Evolutionary conservation across 225 moss, liverwort and hornwort species (phyloP), one percentile per base, ranked within the genome.

Genomic region (Polytrichum commune): DNA sequence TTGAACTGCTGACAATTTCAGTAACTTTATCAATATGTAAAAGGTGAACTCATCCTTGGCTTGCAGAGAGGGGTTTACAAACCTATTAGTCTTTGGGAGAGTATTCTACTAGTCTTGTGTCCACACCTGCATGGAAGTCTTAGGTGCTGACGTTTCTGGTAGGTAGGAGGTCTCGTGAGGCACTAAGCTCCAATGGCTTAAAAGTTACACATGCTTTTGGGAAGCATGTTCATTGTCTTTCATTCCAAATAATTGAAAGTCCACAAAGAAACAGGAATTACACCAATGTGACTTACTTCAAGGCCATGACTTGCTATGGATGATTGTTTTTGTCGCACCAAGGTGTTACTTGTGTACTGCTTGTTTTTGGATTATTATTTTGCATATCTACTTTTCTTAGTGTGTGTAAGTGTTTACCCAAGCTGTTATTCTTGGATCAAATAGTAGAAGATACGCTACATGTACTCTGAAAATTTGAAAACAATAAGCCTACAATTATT

Each of bases 221-320:
- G 69, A 69, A 77, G 72, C 80, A 75, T 67, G 77, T 28, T 8
- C 22, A 53, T 54, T 73, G 63, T 62, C 68, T 28, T 55, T 29
- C 67, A 64, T 55, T 68, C 35, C 64, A 4, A 83, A 79, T 83
- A 83, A 83, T 74, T 73, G 20, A 67, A 66, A 38, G 38, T 38
- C 38, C 38, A 38, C 38, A 38, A 38, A 38, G 38, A 38, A 10
- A 38, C 13, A 38, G 13, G 10, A 38, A 38, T 38, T 1, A 38
- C 13, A 10, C 10, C 38, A 38, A 38, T 38, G 38, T 10, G 38
- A 38, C 38, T 38, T 38, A n/a, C n/a, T n/a, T n/a, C 10, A 38
- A 38, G 38, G 38, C 38, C 38, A 38, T 38, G 10, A 3, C 38
- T 38, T 38, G 38, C 38, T 38, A 13, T 38, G 38, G 38, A 38